Evolutionary conservation across 2,329 filamentous ascomycete species (phyloP).

Genomic region (Epichloe bromicola): DNA sequence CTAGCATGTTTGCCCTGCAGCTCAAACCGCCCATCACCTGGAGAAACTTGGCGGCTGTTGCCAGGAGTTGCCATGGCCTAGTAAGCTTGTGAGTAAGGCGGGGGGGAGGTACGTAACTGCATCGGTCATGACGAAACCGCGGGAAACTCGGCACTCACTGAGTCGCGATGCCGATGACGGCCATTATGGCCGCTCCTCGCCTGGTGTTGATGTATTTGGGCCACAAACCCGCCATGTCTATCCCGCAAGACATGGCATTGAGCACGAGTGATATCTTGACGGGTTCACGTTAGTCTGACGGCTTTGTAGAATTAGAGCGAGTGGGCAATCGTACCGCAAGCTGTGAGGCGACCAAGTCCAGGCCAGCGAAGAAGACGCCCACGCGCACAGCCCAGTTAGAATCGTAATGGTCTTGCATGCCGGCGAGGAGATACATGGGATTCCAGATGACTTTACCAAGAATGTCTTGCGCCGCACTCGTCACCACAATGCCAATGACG

Average conservation of each 20-base stretch:
- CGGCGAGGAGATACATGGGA: slow-evolving; percentile 13
- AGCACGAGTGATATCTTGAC: slow-evolving; percentile 18
- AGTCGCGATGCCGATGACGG: slow-evolving; percentile 25
- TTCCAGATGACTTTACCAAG: slow-evolving; percentile 15
- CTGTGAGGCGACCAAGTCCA: slow-evolving; percentile 14
- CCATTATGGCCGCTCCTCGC: slow-evolving; percentile 36
- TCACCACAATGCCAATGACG: slow-evolving; percentile 14
- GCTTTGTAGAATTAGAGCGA: no score
- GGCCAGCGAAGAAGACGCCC: slow-evolving; percentile 14
- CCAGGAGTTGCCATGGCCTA: slow-evolving; percentile 17
- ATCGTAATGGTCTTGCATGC: slow-evolving; percentile 15
- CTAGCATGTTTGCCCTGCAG: slow-evolving; percentile 15
- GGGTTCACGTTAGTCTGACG: neutral
- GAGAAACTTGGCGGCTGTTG: slow-evolving; percentile 15
- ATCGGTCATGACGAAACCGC: no score
- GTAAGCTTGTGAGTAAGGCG: neutral
- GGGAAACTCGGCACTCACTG: slow-evolving; percentile 6
- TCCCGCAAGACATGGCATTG: slow-evolving; percentile 37
- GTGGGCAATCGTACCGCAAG: slow-evolving; percentile 10
- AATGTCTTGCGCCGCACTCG: slow-evolving; percentile 12
- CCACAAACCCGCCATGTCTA: slow-evolving; percentile 40
- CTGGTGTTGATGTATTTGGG: slow-evolving; percentile 43
- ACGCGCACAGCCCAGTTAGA: slow-evolving; percentile 12
- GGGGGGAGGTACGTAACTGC: no score
- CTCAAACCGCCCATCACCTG: slow-evolving; percentile 15